Evolutionary conservation across 1,139 yeast genomes (phyloP), one percentile per base, ranked within the genome.

Genomic region (Neolecta irregularis): DNA sequence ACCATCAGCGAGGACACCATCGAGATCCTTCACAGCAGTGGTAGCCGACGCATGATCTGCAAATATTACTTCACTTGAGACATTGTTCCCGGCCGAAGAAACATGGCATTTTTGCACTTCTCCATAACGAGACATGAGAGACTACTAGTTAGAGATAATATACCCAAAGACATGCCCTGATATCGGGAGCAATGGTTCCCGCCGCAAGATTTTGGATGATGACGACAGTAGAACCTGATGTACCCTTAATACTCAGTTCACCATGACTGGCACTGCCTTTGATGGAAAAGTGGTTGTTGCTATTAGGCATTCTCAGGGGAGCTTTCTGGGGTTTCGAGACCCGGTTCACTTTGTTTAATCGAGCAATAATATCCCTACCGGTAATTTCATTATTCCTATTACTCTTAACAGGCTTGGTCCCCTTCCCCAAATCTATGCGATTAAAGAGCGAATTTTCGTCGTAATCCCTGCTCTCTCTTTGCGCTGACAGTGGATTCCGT

Each of bases 141-240:
- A 13, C 19, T 34, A 25, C 4, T 7, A 22, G 24, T 6, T 12
- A 17, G 31, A 6, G 28, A 36, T 6, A 41, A 43, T 9, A 44
- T 23, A 18, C 13, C 11, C 30, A 22, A 30, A 40, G 22, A 28
- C 39, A 44, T 24, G 40, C 38, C 23, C 13, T 33, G n/a, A 45
- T 36, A 16, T 45, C 48, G 8, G 30, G 39, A 5, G 33, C 40
- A 7, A 48, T 39, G 6, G 48, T 45, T 9, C 48, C 48, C 7
- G 32, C 24, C 6, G 47, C 48, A 9, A 45, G 34, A 30, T 45
- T 45, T 8, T 30, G 21, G 12, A 45, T 39, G 33, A 39, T 23
- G 15, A 45, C 44, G 21, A 33, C 33, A 6, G 46, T 28, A 20
- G 26, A 21, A 12, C 39, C 38, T 16, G 38, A 36, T 39, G 25